Evolutionary conservation across 768 basidiomycete species (phyloP).

Genomic region (Rhodotorula graminis): DNA sequence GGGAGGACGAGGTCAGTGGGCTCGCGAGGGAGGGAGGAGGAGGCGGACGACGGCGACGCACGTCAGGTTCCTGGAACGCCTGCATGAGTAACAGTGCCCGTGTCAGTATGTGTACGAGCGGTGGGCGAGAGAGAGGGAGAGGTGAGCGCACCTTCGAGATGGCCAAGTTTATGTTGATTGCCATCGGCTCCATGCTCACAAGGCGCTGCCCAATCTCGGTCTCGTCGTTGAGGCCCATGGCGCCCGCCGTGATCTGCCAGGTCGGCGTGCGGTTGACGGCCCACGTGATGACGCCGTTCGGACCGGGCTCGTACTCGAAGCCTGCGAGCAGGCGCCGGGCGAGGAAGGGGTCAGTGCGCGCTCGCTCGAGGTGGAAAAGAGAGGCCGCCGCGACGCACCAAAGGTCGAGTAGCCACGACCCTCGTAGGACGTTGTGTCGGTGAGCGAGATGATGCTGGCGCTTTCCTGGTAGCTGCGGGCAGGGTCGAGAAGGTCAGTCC

Average conservation of each 20-base stretch:
- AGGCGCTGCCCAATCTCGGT: constrained; percentile 62
- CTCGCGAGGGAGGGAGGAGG: too few relatives aligned
- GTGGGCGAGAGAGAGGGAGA: neutral
- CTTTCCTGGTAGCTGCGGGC: constrained; percentile 28
- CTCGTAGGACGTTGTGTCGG: constrained; percentile 28
- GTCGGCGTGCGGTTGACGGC: constrained; percentile 60
- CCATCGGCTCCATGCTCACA: constrained; percentile 84
- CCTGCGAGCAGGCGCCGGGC: constrained; percentile 33
- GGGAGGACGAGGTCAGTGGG: neutral
- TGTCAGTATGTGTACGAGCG: neutral
- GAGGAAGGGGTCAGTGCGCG: constrained; percentile 14
- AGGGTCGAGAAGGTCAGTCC: neutral
- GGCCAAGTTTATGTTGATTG: constrained; percentile 57
- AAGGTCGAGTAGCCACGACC: constrained; percentile 33
- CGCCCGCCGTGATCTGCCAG: constrained; percentile 65
- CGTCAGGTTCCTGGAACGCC: constrained; percentile 50
- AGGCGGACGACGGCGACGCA: neutral
- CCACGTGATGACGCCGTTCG: constrained; percentile 78
- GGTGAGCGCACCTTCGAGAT: constrained; percentile 58
- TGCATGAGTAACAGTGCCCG: neutral
- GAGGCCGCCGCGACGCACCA: constrained; percentile 1
- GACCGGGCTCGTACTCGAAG: constrained; percentile 38
- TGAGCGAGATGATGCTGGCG: constrained; percentile 30
- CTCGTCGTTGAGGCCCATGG: constrained; percentile 62
- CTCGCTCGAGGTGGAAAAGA: neutral